Evolutionary conservation across 345 rosid species (phyloP), one percentile per base, ranked within the genome.

Genomic region (Aegle marmelos): DNA sequence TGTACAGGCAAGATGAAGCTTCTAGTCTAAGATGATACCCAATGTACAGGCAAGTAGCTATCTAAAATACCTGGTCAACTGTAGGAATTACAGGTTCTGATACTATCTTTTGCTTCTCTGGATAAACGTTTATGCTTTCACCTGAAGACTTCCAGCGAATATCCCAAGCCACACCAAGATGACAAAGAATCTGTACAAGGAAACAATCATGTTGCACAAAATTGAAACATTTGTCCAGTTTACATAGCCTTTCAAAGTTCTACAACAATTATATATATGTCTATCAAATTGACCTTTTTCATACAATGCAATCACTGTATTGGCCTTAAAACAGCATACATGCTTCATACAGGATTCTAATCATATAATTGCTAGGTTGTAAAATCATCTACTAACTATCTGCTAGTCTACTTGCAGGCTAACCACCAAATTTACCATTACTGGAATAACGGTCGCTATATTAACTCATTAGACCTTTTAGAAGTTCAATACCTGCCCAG

Each of bases 111-210:
- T 82, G 82, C 84, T 83, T 86, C 77, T 80, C 80, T 17, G 79
- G 82, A 80, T 76, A 78, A 37, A 76, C 68, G 70, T 83, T 83
- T 68, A 45, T 74, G 61, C 65, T 82, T 80, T 87, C 90, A 84
- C 69, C 71, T 10, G 84, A 82, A 83, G 88, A 83, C 75, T 37
- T 75, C 99, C 99, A 95, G 22, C 98, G 97, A 78, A 93, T 73
- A 72, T 88, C 85, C 99, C 99, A 95, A 75, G 93, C 96, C 79
- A 86, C 59, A 68, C 91, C 93, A 87, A 93, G 95, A 85, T 95
- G 99, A 85, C 89, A 87, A 75, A 95, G 90, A 78, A 95, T 89
- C 99, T 95, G 89, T 71, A 85, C 30, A 83, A 78, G 79, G 61
- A 68, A 73, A 53, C 39, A 59, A 58, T 45, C 54, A 76, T 31